Conservation (phyloP, 345 rosid genomes). For the Brassica cretica region DNA sequence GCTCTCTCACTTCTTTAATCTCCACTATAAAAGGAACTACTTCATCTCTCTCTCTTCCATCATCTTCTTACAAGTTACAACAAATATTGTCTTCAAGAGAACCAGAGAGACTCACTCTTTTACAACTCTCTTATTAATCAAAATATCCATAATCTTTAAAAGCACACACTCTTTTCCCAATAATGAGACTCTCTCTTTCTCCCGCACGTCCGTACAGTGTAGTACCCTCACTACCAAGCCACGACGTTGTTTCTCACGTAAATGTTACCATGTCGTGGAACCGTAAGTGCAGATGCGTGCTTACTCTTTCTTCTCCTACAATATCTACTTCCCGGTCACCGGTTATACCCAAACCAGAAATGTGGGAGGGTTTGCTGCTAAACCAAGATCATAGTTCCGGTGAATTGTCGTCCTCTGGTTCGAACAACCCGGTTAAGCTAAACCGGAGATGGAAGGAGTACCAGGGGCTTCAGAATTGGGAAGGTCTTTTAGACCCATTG, state of each 20-base stretch:
- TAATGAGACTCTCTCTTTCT: constrained; percentile 33
- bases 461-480: constrained; percentile 58
- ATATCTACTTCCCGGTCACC: constrained; percentile 29
- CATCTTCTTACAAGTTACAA: constrained; percentile 22
- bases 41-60: constrained; percentile 17
- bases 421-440: constrained; percentile 34
- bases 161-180: background rate
- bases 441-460: constrained; percentile 46
- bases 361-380: constrained; percentile 33
- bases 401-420: constrained; percentile 5
- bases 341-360: constrained; percentile 34
- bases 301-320: constrained; percentile 37
- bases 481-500: constrained; percentile 72
- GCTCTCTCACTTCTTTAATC: constrained; percentile 8
- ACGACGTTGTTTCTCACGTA: constrained; percentile 24
- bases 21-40: constrained; percentile 31
- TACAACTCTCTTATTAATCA: background rate
- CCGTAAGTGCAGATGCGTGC: constrained; percentile 30
- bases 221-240: constrained; percentile 19
- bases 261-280: constrained; percentile 1
- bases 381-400: constrained; percentile 23
- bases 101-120: constrained; percentile 2
- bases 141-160: background rate
- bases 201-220: constrained; percentile 26
- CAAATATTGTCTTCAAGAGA: constrained; percentile 3